Conservation (phyloP, 441 rosid genomes). For the Syzygium syzygioides region DNA sequence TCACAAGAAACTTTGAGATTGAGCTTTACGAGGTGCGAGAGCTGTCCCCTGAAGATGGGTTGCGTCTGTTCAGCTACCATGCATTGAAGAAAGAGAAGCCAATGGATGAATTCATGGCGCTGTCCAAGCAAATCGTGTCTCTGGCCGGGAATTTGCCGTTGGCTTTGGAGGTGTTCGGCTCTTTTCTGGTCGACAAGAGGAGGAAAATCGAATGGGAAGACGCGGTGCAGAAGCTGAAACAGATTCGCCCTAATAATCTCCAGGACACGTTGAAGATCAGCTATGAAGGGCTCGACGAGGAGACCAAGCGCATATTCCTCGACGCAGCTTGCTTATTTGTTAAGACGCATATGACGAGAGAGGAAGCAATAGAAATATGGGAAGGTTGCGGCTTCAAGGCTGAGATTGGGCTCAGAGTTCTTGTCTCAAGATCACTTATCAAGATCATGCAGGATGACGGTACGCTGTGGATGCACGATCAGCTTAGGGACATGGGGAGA, state of each 20-base stretch:
- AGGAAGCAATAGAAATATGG: constrained; percentile 31
- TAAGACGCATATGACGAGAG: not conserved
- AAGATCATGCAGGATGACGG: constrained; percentile 13
- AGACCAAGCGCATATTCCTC: not conserved
- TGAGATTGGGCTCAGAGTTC: constrained; percentile 31
- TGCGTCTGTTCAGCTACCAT: constrained; percentile 43
- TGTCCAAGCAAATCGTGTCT: constrained; percentile 36
- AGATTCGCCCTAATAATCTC: constrained; percentile 23
- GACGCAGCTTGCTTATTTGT: not conserved
- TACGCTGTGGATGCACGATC: constrained; percentile 60
- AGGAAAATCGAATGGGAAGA: constrained; percentile 32
- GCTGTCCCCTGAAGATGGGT: not conserved
- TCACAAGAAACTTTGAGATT: not conserved
- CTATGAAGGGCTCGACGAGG: not conserved
- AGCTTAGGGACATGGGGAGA: constrained; percentile 63
- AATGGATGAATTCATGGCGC: constrained; percentile 11
- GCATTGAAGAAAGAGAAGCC: constrained; percentile 47
- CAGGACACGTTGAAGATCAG: constrained; percentile 26
- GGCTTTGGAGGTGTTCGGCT: constrained; percentile 59
- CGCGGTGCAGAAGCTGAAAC: constrained; percentile 29
- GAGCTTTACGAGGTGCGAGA: constrained; percentile 21
- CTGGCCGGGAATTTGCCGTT: constrained; percentile 41
- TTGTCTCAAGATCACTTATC: constrained; percentile 45
- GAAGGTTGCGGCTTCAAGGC: constrained; percentile 44
- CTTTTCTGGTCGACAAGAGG: constrained; percentile 45